Conservation (phyloP, 2,329 filamentous ascomycete species). For the Nemania sp. region DNA sequence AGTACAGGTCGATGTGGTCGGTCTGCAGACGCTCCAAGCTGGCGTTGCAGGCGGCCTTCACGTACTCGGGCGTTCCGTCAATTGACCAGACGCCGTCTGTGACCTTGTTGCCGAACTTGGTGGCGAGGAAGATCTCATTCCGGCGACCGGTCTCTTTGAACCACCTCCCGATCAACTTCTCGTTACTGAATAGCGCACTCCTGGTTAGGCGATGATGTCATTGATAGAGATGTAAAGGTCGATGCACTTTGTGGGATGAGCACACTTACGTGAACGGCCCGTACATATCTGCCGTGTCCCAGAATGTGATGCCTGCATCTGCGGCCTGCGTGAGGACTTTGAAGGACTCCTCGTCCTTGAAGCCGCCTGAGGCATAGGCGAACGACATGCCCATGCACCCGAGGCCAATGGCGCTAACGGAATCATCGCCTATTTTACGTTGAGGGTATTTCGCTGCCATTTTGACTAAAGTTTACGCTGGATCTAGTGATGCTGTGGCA, state of each 20-base stretch:
- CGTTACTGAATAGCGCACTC: conserved; percentile 46
- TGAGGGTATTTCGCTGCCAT: conserved; percentile 52
- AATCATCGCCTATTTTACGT: conserved; percentile 55
- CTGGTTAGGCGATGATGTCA: neutral
- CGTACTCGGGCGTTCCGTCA: conserved; percentile 46
- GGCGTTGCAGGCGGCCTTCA: conserved; percentile 47
- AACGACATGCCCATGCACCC: conserved; percentile 60
- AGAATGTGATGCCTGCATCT: conserved; percentile 46
- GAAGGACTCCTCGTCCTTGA: conserved; percentile 45
- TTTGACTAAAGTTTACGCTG: conserved; percentile 4
- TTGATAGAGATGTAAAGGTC: neutral
- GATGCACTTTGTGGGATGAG: neutral
- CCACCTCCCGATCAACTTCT: conserved; percentile 59
- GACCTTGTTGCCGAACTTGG: conserved; percentile 62
- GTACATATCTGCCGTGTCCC: conserved; percentile 53
- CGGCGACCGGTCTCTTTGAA: conserved; percentile 58
- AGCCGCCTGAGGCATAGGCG: conserved; percentile 50
- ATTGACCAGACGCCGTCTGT: conserved; percentile 41
- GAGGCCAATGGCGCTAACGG: conserved; percentile 59
- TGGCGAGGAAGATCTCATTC: conserved; percentile 62
- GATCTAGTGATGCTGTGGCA: neutral
- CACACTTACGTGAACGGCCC: conserved; percentile 51
- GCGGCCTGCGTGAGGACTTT: conserved; percentile 46
- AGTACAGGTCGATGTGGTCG: conserved; percentile 66
- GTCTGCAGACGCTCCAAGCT: conserved; percentile 61